Percentiles rank a stretch among this genome's conserved stretches.
Conservation (phyloP, 768 basidiomycete species). For the Sarcomyxa edulis region DNA sequence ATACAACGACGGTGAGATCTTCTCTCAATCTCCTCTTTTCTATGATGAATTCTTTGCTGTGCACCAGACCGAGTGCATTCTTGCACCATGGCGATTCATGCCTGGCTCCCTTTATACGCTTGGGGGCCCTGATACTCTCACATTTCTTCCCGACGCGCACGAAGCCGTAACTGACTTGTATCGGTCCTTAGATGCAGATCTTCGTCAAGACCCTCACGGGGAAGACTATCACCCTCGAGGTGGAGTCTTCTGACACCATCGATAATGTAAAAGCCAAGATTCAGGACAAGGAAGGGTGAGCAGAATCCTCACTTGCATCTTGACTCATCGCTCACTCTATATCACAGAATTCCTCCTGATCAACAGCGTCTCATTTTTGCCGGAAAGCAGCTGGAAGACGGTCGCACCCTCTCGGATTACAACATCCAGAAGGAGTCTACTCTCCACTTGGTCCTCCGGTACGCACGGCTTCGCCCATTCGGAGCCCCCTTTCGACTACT, state of each 20-base stretch:
- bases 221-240: slow-evolving; percentile 98
- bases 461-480: too few relatives aligned
- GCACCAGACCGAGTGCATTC: slow-evolving; percentile 4
- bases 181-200: slow-evolving; percentile 56
- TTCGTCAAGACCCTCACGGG: slow-evolving; percentile 83
- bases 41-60: slow-evolving; percentile 7
- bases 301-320: too few relatives aligned
- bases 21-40: slow-evolving; percentile 1
- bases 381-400: slow-evolving; percentile 98
- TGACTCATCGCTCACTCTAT: too few relatives aligned
- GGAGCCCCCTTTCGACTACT: neutral
- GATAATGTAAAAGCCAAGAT: slow-evolving; percentile 88
- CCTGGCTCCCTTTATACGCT: slow-evolving; percentile 6
- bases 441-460: slow-evolving; percentile 95
- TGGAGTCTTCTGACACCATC: slow-evolving; percentile 94
- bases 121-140: slow-evolving; percentile 3
- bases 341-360: slow-evolving; percentile 93
- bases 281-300: slow-evolving; percentile 54
- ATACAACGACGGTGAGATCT: too few relatives aligned
- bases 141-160: too few relatives aligned
- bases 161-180: too few relatives aligned
- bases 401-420: slow-evolving; percentile 93
- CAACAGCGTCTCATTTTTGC: slow-evolving; percentile 96
- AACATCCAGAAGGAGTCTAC: slow-evolving; percentile 99
- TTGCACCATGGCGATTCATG: neutral